Evolutionary conservation across 495 filamentous ascomycete genomes (phyloP).

Genomic region (Aspergillus bridgeri): DNA sequence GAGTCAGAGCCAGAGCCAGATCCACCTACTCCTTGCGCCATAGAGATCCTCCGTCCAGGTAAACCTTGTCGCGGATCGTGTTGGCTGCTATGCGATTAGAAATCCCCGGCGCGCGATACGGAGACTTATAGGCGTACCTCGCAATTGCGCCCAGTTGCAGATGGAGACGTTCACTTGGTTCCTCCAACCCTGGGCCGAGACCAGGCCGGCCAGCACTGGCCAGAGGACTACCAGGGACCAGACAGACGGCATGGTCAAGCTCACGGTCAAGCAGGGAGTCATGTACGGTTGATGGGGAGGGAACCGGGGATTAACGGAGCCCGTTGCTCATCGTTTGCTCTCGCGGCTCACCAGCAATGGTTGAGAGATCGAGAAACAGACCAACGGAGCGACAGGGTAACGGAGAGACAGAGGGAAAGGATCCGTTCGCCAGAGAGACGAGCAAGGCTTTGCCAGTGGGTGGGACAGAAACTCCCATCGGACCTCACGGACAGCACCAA

Average conservation of each 20-base stretch:
- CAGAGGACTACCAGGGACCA: not conserved
- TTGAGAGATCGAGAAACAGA: not conserved
- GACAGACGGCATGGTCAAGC: not conserved
- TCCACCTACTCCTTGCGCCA: slow-evolving; percentile 40
- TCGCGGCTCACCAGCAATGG: too few relatives aligned
- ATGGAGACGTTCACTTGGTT: slow-evolving; percentile 49
- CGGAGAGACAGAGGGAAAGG: not conserved
- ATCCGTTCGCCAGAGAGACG: not conserved
- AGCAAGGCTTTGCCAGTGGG: not conserved
- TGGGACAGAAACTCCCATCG: too few relatives aligned
- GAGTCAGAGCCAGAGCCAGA: slow-evolving; percentile 8
- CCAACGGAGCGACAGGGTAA: too few relatives aligned
- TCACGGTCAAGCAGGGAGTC: too few relatives aligned
- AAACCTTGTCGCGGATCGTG: slow-evolving; percentile 62
- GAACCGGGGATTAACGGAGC: too few relatives aligned
- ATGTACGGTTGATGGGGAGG: not conserved
- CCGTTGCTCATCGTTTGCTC: not conserved
- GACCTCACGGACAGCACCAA: too few relatives aligned
- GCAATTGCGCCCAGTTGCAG: slow-evolving; percentile 53
- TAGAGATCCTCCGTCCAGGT: slow-evolving; percentile 62
- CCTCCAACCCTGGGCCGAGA: slow-evolving; percentile 17
- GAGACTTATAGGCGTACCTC: slow-evolving; percentile 36
- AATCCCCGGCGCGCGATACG: not conserved
- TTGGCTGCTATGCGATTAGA: slow-evolving; percentile 40
- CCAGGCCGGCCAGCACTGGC: slow-evolving; percentile 1